Evolutionary conservation across 1,139 yeast genomes (phyloP).

Genomic region (Debaryomyces coudertii): DNA sequence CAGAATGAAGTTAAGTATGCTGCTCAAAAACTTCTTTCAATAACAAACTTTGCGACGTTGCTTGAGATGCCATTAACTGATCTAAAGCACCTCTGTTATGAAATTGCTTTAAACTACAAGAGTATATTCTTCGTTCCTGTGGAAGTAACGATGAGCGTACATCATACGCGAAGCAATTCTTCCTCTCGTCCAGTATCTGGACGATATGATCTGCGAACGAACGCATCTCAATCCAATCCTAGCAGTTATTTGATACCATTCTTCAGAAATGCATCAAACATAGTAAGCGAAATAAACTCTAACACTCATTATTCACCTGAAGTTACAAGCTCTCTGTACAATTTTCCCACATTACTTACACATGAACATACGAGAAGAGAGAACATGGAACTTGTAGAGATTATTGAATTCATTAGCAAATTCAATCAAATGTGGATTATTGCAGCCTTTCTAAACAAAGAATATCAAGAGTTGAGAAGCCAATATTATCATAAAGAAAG

Average conservation of each 20-base stretch:
- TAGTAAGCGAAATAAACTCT: neutral
- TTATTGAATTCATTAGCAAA: conserved; percentile 16
- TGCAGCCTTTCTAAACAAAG: conserved; percentile 23
- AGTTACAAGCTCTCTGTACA: neutral
- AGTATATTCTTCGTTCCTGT: conserved; percentile 25
- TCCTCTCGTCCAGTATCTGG: neutral
- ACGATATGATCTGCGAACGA: neutral
- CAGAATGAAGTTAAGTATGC: conserved; percentile 14
- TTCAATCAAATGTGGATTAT: conserved; percentile 32
- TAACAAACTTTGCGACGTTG: conserved; percentile 13
- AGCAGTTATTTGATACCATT: neutral
- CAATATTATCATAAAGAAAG: neutral
- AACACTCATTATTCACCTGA: neutral
- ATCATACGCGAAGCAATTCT: neutral
- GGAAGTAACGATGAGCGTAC: neutral
- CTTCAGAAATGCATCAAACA: neutral
- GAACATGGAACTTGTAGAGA: conserved; percentile 13
- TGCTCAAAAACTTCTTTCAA: conserved; percentile 15
- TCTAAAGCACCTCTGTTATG: conserved; percentile 22
- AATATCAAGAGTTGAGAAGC: conserved; percentile 11
- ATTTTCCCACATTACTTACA: conserved; percentile 5
- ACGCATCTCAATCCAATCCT: neutral
- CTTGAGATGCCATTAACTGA: conserved; percentile 26
- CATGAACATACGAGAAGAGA: conserved; percentile 10
- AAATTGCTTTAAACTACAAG: conserved; percentile 24